Conservation (phyloP, 2,329 filamentous ascomycete genomes). For the Aspergillus aculeatinus region DNA sequence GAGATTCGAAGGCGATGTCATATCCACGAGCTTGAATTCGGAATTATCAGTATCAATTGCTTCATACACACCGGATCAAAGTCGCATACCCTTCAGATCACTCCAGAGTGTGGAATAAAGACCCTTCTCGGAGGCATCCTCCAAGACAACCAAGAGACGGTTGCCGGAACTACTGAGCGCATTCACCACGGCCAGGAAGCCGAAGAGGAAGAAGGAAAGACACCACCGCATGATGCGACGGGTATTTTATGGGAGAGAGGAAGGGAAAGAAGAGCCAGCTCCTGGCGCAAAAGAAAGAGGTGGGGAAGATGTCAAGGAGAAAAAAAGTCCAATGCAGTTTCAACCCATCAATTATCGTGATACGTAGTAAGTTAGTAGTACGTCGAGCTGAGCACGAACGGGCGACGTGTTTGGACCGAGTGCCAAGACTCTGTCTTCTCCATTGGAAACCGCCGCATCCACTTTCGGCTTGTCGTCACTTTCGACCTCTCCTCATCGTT, state of each 20-base stretch:
- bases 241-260: constrained; percentile 11
- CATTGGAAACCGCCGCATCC: constrained; percentile 18
- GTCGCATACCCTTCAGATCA: constrained; percentile 46
- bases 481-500: constrained; percentile 26
- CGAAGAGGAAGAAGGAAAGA: constrained; percentile 67
- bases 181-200: constrained; percentile 54
- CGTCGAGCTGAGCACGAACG: constrained; percentile 20
- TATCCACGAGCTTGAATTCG: constrained; percentile 71
- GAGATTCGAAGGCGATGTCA: constrained; percentile 75
- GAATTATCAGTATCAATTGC: constrained; percentile 14
- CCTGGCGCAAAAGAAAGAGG: constrained; percentile 10
- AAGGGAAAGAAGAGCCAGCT: constrained; percentile 9
- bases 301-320: constrained; percentile 22
- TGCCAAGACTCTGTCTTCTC: constrained; percentile 39
- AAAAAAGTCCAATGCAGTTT: constrained; percentile 5
- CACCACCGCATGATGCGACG: constrained; percentile 68
- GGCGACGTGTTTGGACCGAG: constrained; percentile 46
- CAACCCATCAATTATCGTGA: constrained; percentile 1
- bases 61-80: background rate
- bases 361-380: background rate
- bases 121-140: constrained; percentile 76
- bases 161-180: constrained; percentile 77
- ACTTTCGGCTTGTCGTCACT: constrained; percentile 32
- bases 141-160: constrained; percentile 80
- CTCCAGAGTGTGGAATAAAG: constrained; percentile 74